Conservation (phyloP, 768 basidiomycete genomes). For the Trametes punicea region DNA sequence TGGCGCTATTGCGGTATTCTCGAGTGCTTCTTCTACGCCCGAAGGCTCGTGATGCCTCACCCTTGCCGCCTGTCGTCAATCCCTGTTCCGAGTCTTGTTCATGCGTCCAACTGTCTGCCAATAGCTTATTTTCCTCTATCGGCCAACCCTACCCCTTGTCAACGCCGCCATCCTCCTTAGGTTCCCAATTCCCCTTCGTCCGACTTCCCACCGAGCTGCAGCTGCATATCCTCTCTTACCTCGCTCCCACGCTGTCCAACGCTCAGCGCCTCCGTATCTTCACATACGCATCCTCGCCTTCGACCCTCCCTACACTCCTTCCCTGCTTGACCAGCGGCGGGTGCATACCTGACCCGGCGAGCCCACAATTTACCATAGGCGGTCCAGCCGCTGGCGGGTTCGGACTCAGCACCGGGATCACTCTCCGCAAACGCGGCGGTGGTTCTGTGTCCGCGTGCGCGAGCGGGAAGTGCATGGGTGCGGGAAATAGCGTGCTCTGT, state of each 20-base stretch:
- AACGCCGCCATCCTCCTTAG: background rate
- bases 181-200: slow-evolving; percentile 34
- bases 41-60: background rate
- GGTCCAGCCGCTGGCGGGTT: slow-evolving; percentile 24
- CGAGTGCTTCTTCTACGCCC: slow-evolving; percentile 48
- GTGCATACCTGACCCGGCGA: slow-evolving; percentile 37
- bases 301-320: slow-evolving; percentile 42
- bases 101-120: slow-evolving; percentile 8
- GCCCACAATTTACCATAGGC: slow-evolving; percentile 29
- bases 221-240: slow-evolving; percentile 52
- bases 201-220: slow-evolving; percentile 57
- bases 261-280: slow-evolving; percentile 53
- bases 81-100: slow-evolving; percentile 15
- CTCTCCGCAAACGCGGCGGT: slow-evolving; percentile 16
- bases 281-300: slow-evolving; percentile 43
- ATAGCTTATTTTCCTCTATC: slow-evolving; percentile 11
- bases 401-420: slow-evolving; percentile 18
- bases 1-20: slow-evolving; percentile 48
- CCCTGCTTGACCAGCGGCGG: slow-evolving; percentile 21
- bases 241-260: slow-evolving; percentile 55
- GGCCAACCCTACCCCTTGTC: slow-evolving; percentile 7
- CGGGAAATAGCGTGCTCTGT: slow-evolving; percentile 37
- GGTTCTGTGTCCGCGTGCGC: slow-evolving; percentile 18
- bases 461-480: slow-evolving; percentile 40
- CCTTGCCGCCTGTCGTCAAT: background rate